phyloP scores from a whole-genome alignment of 2,329 filamentous ascomycete species.

The Nemania abortiva region DNA sequence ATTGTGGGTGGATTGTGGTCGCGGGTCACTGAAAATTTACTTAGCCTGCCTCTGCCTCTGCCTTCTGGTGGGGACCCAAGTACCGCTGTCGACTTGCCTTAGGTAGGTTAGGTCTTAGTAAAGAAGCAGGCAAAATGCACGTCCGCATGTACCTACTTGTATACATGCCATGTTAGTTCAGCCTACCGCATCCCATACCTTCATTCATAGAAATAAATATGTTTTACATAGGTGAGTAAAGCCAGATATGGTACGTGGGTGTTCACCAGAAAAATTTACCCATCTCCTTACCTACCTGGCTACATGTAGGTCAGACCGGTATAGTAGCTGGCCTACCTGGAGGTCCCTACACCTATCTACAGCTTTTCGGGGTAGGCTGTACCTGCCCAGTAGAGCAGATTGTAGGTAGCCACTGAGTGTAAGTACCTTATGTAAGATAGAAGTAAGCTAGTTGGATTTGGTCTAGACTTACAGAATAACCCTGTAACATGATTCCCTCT shows the following conservation, averaged over 20 bases:
- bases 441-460: not conserved
- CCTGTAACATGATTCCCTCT: not conserved
- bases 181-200: too few species aligned
- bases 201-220: too few species aligned
- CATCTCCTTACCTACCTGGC: not conserved
- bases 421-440: too few species aligned
- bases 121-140: not conserved
- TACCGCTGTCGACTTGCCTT: not conserved
- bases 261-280: not conserved
- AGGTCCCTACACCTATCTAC: not conserved
- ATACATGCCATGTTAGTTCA: too few species aligned
- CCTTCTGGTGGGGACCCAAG: slow-evolving; percentile 1
- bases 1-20: not conserved
- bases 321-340: not conserved
- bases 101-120: not conserved
- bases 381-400: not conserved
- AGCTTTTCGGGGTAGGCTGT: not conserved
- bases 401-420: too few species aligned
- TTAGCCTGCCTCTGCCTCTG: slow-evolving; percentile 11
- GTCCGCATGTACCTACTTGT: not conserved
- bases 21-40: slow-evolving; percentile 34
- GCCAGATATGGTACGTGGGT: not conserved
- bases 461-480: not conserved
- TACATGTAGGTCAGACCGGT: too few species aligned
- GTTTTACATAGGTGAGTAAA: not conserved